Evolutionary conservation across 2,329 filamentous ascomycete genomes (phyloP).

Genomic region (Aureobasidium sp.): DNA sequence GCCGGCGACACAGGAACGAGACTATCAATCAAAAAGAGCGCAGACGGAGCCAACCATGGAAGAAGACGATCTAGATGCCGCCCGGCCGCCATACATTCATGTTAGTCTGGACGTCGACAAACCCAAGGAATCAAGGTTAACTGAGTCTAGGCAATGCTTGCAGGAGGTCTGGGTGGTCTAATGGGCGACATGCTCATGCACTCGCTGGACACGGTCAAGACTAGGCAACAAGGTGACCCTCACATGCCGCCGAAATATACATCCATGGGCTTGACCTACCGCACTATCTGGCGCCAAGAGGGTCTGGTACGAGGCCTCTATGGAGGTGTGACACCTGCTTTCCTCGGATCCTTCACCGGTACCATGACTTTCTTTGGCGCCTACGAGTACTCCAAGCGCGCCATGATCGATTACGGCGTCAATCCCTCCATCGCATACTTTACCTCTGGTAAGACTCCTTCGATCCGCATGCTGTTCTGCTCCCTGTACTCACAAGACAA

Average conservation of each 20-base stretch:
- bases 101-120: slow-evolving; percentile 24
- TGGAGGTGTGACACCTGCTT: slow-evolving; percentile 83
- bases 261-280: slow-evolving; percentile 81
- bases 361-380: slow-evolving; percentile 93
- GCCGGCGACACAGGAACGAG: slow-evolving; percentile 4
- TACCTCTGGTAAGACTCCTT: slow-evolving; percentile 54
- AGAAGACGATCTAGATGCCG: slow-evolving; percentile 24
- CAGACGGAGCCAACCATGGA: slow-evolving; percentile 1
- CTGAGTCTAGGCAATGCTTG: slow-evolving; percentile 71
- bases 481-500: neutral
- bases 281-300: slow-evolving; percentile 88
- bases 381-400: slow-evolving; percentile 90
- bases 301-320: slow-evolving; percentile 80
- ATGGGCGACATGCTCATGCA: slow-evolving; percentile 98
- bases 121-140: slow-evolving; percentile 5
- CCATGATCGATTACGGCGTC: slow-evolving; percentile 76
- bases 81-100: slow-evolving; percentile 41
- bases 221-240: slow-evolving; percentile 91
- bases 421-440: slow-evolving; percentile 81
- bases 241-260: slow-evolving; percentile 88
- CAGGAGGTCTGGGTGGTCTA: slow-evolving; percentile 83
- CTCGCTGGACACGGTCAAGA: slow-evolving; percentile 97
- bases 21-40: neutral
- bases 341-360: slow-evolving; percentile 85
- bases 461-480: neutral